Conservation (phyloP, 768 basidiomycete species). For the Lentinula detonsa region DNA sequence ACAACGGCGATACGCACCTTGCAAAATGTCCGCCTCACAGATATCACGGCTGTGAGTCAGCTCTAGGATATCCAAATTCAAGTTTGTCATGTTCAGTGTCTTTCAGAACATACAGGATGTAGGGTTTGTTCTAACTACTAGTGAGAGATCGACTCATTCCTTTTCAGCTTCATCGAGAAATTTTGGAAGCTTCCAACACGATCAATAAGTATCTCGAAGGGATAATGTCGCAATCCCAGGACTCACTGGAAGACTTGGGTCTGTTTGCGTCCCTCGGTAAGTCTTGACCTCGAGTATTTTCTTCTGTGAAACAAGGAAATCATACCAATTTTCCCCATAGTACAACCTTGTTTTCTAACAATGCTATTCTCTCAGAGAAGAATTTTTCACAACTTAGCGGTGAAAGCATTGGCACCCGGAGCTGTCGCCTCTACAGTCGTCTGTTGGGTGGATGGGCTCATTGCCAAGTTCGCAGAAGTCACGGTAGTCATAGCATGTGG, state of each 20-base stretch:
- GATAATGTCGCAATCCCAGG: conserved; percentile 6
- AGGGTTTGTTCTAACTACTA: no score
- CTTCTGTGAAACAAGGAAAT: neutral
- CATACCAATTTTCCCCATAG: conserved; percentile 13
- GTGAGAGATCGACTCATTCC: neutral
- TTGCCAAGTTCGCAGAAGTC: conserved; percentile 45
- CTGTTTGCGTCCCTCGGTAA: neutral
- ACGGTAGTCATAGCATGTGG: conserved; percentile 23
- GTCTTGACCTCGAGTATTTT: neutral
- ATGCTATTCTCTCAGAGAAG: conserved; percentile 49
- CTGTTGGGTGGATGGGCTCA: conserved; percentile 61
- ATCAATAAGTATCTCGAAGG: conserved; percentile 15
- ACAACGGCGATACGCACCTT: neutral
- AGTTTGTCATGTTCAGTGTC: neutral
- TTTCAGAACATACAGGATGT: no score
- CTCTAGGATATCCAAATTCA: neutral
- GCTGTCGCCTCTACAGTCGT: conserved; percentile 27
- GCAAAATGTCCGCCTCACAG: neutral
- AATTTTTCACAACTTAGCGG: conserved; percentile 39
- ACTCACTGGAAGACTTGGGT: neutral
- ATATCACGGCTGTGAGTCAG: neutral
- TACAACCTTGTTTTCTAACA: conserved; percentile 21
- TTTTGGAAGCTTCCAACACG: conserved; percentile 15
- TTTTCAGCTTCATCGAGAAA: conserved; percentile 8
- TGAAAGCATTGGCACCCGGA: conserved; percentile 19